Base-by-base conservation (phyloP, 1,284 basidiomycete genomes). In the Irpex sp. region DNA sequence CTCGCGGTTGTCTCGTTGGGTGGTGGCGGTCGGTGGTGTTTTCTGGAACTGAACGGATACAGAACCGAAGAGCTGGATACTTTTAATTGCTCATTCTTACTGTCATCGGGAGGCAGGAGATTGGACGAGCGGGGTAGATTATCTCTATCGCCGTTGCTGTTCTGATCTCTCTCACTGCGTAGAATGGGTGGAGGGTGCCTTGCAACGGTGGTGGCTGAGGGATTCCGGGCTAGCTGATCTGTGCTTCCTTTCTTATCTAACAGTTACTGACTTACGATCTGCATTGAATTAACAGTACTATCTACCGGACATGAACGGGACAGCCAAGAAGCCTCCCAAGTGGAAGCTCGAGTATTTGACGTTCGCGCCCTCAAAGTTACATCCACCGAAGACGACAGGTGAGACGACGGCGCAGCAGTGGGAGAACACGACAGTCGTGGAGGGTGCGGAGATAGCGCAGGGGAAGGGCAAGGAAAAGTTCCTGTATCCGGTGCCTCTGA, bases 341-440 rank as follows among this genome's bases (percentile, higher is more conserved):
- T 93, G 84, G 78, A 80, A 86, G 74, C 77, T 95, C 64, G 92
- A 94, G 73, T 94, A 94, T 72, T 69, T 88, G 72, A 94, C 92
- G 55, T 88, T 85, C 71, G 72, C 74, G 53, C 68, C 77, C 16
- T 67, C 71, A 55, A 69, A 71, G 51, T 74, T 82, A 48, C 74
- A 81, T 55, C 75, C 73, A 16, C 66, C 60, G 14, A 75, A 69
- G 58, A 67, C 64, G 62, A 65, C 64, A 21, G 63, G 59, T 56
- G 59, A 57, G 51, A 62, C 28, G 33, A 58, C 49, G 2, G 12
- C 23, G 49, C 56, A 37, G 42, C 42, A 58, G 58, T 33, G 16
- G 48, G 42, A 33, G 28, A 33, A 33, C 28, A 33, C 28, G 28
- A 33, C 28, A 33, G 28, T 33, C 2, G 39, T 12, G n/a, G 49